Base-by-base conservation (phyloP, 345 rosid species). In the Lumnitzera littorea region DNA sequence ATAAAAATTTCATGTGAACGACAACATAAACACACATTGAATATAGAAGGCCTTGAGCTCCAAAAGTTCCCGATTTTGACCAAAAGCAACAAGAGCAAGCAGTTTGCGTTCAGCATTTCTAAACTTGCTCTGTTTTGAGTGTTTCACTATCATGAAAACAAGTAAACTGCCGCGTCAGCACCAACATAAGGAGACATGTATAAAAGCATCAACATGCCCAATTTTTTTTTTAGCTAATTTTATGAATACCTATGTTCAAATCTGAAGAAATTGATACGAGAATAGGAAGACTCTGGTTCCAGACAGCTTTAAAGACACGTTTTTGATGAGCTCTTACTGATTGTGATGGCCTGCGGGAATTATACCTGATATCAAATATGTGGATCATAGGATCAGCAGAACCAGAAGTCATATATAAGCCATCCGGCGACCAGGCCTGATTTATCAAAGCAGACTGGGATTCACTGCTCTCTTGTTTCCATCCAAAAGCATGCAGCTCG, bases 381-480 rank as follows among this genome's bases (percentile, higher is more conserved):
- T 92, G 98, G 62, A 92, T 87, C 50, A 81, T 67, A 14, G 98
- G 98, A 47, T 92, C 98, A 4, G 82, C 96, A n/a, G 96, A 89
- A 52, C 98, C 98, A 49, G 98, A 92, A 7, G 96, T 57, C 31
- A 89, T 61, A 62, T 76, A 80, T 59, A 83, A 67, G 53, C 98
- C 98, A 67, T 89, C 98, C 11, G 95, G 91, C 67, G 96, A 92
- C 98, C 98, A 89, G 46, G 88, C 75, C 68, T 89, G 98, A 67
- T 89, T 89, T 64, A 85, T 92, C 72, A 87, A 66, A 66, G 98
- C 96, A 24, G 98, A 92, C 54, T 87, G 96, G 12, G 94, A 79
- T 23, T 89, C 98, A 16, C 98, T 92, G 56, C 91, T 92, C 70
- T 92, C 94, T 79, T 92, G 98, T 74, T 84, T 92, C 84, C 92